These are phyloP conservation scores for Logfia minima DNA, from an alignment of 129 eudicot species.

Conservation along the genomic window DNA sequence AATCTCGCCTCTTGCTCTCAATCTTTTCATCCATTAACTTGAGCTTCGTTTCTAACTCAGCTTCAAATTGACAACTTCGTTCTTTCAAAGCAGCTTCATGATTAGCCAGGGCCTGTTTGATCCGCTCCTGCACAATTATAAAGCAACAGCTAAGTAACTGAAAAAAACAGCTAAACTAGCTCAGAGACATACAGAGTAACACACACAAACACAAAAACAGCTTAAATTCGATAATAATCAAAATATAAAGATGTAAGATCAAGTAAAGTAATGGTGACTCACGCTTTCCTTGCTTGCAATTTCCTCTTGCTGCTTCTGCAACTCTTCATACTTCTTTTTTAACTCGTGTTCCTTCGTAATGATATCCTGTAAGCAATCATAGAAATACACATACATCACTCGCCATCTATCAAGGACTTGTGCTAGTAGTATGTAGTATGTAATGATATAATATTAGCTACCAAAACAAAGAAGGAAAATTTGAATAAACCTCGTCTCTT, in stretches of 20 bases:
- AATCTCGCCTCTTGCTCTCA: constrained; percentile 72
- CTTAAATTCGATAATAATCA: background rate
- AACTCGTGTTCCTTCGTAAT: constrained; percentile 53
- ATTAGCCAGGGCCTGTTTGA: constrained; percentile 52
- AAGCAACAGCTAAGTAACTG: background rate
- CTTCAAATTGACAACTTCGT: constrained; percentile 55
- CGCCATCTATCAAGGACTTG: constrained; percentile 3
- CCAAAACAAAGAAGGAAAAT: background rate
- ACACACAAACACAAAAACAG: background rate
- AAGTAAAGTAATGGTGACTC: constrained; percentile 27
- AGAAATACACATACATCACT: constrained; percentile 10
- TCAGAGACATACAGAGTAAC: background rate
- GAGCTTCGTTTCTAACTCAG: constrained; percentile 62
- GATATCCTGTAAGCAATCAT: constrained; percentile 53
- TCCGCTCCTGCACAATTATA: constrained; percentile 47
- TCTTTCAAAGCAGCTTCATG: constrained; percentile 62
- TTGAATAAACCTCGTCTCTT: constrained; percentile 63
- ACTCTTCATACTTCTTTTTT: constrained; percentile 65
- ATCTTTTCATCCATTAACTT: constrained; percentile 70
- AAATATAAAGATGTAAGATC: constrained; percentile 13
- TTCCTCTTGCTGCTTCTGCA: constrained; percentile 51
- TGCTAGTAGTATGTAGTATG: background rate
- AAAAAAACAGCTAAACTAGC: background rate
- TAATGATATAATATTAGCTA: background rate
- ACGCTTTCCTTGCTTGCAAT: constrained; percentile 70